Evolutionary conservation across 2,329 filamentous ascomycete genomes (phyloP).

Genomic region (Talaromyces sp.): DNA sequence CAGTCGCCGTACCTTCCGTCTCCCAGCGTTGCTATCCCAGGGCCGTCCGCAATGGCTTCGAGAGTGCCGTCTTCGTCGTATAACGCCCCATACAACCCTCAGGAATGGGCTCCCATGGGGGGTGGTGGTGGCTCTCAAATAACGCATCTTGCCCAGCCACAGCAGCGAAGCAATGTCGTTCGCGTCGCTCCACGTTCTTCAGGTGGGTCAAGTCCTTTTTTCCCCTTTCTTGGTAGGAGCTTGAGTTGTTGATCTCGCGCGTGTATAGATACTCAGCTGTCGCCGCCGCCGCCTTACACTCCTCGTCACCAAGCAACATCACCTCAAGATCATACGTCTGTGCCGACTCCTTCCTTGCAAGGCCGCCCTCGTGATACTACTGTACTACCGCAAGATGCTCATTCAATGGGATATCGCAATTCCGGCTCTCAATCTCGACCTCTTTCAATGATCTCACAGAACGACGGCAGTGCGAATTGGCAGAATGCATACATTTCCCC

Average conservation of each 20-base stretch:
- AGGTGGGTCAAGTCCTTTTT: conserved; percentile 23
- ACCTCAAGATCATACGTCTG: conserved; percentile 11
- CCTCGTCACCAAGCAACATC: conserved; percentile 26
- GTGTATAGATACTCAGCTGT: conserved; percentile 23
- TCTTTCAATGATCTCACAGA: conserved; percentile 26
- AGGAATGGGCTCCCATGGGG: conserved; percentile 44
- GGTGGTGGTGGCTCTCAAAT: conserved; percentile 21
- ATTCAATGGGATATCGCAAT: conserved; percentile 8
- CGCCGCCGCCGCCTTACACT: conserved; percentile 37
- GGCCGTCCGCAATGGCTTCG: conserved; percentile 39
- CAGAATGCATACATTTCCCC: conserved; percentile 29
- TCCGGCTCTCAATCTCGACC: conserved; percentile 22
- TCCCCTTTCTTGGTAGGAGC: neutral
- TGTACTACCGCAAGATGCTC: conserved; percentile 15
- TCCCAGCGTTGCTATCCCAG: conserved; percentile 31
- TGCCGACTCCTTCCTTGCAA: conserved; percentile 19
- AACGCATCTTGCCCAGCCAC: conserved; percentile 25
- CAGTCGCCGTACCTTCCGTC: conserved; percentile 35
- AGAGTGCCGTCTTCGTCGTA: conserved; percentile 33
- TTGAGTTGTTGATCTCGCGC: neutral
- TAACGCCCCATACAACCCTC: conserved; percentile 45
- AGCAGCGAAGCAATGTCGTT: conserved; percentile 25
- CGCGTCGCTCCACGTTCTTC: conserved; percentile 23
- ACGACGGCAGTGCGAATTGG: conserved; percentile 20
- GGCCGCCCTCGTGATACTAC: conserved; percentile 6